Evolutionary conservation across 75 land plant genomes (phyloP).

Genomic region (Selaginella moellendorffii): DNA sequence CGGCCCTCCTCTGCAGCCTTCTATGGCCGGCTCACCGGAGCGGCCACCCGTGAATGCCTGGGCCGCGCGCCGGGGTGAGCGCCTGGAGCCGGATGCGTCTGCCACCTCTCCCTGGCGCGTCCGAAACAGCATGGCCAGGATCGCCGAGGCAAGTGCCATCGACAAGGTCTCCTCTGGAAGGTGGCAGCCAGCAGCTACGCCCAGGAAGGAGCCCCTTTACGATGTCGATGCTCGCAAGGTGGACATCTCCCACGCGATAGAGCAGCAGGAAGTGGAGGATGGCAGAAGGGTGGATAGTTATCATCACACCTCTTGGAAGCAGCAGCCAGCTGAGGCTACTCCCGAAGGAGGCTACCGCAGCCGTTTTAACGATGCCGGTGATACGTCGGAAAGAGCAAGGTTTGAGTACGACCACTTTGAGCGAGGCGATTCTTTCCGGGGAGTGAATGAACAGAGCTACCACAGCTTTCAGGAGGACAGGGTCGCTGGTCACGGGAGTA

Average conservation of each 20-base stretch:
- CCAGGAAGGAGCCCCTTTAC: not conserved
- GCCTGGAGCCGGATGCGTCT: not conserved
- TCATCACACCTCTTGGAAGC: too few relatives aligned
- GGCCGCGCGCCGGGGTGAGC: conserved; percentile 49
- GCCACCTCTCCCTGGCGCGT: conserved; percentile 20
- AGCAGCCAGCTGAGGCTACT: too few relatives aligned
- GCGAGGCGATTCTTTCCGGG: too few relatives aligned
- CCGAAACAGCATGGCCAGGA: conserved; percentile 25
- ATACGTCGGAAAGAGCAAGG: too few relatives aligned
- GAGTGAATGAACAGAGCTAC: too few relatives aligned
- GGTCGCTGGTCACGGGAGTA: not conserved
- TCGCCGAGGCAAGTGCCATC: conserved; percentile 64
- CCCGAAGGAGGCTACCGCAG: too few relatives aligned
- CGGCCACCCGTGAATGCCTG: conserved; percentile 43
- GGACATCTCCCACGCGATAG: not conserved
- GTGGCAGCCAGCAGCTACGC: conserved; percentile 45
- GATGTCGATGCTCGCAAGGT: not conserved
- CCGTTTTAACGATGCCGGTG: too few relatives aligned
- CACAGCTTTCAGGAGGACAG: not conserved
- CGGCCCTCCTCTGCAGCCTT: conserved; percentile 11
- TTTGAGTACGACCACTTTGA: too few relatives aligned
- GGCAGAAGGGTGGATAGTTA: too few relatives aligned
- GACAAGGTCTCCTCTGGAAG: conserved; percentile 79
- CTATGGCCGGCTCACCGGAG: conserved; percentile 7
- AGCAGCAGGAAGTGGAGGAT: not conserved